phyloP scores from a whole-genome alignment of 306 rosid species.

The Quercus wislizeni region DNA sequence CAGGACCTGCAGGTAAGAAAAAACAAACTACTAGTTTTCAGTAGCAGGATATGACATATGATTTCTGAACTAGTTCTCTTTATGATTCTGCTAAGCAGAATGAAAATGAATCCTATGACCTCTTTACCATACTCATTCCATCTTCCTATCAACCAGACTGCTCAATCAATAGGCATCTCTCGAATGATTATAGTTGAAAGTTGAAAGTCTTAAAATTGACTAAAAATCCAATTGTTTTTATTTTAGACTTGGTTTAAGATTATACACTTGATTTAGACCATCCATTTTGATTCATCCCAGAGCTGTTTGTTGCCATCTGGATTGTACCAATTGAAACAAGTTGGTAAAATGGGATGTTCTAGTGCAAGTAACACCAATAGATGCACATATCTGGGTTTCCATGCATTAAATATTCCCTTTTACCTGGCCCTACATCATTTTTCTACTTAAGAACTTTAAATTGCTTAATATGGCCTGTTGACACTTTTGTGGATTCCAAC shows the following conservation, averaged over 20 bases:
- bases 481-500: neutral
- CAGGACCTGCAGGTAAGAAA: conserved; percentile 54
- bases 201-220: conserved; percentile 5
- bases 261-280: neutral
- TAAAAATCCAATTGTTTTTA: neutral
- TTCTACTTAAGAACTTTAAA: neutral
- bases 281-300: neutral
- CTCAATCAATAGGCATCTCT: neutral
- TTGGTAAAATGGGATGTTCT: neutral
- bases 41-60: conserved; percentile 4
- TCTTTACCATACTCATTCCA: neutral
- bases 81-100: neutral
- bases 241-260: conserved; percentile 3
- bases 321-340: neutral
- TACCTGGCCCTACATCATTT: neutral
- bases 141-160: conserved; percentile 2
- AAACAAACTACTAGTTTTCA: conserved; percentile 26
- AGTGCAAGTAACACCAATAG: conserved; percentile 2
- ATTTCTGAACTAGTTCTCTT: conserved; percentile 1
- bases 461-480: neutral
- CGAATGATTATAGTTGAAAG: neutral
- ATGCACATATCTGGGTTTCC: neutral
- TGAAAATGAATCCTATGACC: conserved; percentile 2
- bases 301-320: neutral
- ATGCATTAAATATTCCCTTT: neutral